Conservation (phyloP, 2,329 filamentous ascomycete species). For the Akanthomyces dipterigenus region DNA sequence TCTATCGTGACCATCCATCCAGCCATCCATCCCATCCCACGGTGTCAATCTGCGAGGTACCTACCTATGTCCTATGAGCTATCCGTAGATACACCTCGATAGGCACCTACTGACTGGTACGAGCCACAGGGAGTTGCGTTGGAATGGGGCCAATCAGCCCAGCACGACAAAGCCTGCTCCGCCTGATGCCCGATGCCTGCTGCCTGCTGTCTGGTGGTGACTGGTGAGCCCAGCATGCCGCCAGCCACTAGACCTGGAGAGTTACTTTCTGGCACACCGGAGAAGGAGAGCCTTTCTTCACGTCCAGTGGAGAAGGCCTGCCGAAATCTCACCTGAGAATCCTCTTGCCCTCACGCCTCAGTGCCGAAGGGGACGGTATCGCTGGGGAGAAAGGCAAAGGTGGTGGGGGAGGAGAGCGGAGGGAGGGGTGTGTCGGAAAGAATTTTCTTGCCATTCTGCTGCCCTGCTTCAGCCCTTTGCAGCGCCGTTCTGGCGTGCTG, state of each 20-base stretch:
- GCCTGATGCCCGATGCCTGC: slow-evolving; percentile 13
- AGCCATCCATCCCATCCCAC: neutral
- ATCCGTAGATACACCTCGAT: neutral
- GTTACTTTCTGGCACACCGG: neutral
- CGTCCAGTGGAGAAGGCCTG: neutral
- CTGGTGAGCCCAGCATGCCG: too few species aligned
- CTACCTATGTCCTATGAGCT: too few species aligned
- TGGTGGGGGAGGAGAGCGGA: slow-evolving; percentile 3
- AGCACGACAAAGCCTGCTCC: slow-evolving; percentile 23
- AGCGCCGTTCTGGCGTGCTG: neutral
- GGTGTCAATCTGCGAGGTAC: neutral
- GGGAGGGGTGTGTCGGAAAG: slow-evolving; percentile 1
- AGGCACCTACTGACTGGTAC: neutral
- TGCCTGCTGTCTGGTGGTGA: too few species aligned
- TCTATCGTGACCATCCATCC: neutral
- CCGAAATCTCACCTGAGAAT: slow-evolving; percentile 11
- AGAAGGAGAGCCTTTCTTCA: neutral
- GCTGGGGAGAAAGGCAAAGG: neutral
- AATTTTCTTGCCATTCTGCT: neutral
- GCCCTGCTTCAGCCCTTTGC: neutral
- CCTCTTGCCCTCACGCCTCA: slow-evolving; percentile 6
- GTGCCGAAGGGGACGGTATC: slow-evolving; percentile 7
- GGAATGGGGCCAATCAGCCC: slow-evolving; percentile 28
- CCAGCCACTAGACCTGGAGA: neutral
- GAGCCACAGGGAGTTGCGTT: neutral